phyloP scores from a whole-genome alignment of 2,329 filamentous ascomycete genomes.

The Monilinia laxa region DNA sequence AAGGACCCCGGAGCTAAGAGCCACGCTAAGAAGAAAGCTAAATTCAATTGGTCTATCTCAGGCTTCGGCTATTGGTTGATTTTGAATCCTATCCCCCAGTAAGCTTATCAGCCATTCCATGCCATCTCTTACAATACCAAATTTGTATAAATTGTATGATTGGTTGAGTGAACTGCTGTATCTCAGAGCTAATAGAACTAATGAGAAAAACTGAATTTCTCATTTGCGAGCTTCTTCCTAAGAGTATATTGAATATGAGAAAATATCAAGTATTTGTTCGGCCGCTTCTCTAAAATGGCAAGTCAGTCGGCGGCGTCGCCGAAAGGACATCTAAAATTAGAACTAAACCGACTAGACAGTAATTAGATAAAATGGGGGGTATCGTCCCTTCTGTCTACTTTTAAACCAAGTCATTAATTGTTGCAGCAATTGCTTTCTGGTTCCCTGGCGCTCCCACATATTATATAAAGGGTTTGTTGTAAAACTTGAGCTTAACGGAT shows the following conservation, averaged over 20 bases:
- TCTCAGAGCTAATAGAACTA: background rate
- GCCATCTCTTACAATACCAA: background rate
- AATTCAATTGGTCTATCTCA: background rate
- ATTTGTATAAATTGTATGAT: background rate
- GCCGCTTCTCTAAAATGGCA: too few species aligned
- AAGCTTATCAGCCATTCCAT: conserved; percentile 15
- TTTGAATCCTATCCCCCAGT: background rate
- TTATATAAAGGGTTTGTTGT: background rate
- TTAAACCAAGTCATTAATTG: background rate
- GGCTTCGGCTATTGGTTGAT: background rate
- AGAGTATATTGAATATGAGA: background rate
- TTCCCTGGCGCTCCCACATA: background rate
- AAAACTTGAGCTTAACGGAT: conserved; percentile 6
- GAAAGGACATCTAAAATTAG: background rate
- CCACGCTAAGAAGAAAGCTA: background rate
- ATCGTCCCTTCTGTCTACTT: conserved; percentile 2
- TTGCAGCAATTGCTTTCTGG: background rate
- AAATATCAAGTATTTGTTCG: background rate
- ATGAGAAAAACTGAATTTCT: background rate
- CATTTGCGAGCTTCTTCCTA: background rate
- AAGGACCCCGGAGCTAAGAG: background rate
- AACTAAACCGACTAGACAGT: background rate
- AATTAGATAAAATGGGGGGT: background rate
- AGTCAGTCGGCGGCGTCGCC: conserved; percentile 6
- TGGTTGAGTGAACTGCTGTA: background rate